Evolutionary conservation across 768 basidiomycete genomes (phyloP), one percentile per base, ranked within the genome.

Genomic region (Psilocybe sp.): DNA sequence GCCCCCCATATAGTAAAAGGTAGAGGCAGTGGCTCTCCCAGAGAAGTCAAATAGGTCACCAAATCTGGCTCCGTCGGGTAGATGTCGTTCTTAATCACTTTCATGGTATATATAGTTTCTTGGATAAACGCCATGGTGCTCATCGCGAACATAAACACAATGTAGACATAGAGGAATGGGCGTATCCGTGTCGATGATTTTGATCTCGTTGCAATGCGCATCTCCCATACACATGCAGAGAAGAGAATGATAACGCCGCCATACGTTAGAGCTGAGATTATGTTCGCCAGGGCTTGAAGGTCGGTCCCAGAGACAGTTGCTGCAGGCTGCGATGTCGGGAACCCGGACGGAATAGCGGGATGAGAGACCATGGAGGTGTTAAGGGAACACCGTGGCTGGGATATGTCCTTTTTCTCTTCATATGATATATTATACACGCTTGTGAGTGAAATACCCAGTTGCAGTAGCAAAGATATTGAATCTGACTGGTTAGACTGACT

Each of bases 51-150:
- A 19, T 46, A 51, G 15, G 40, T 18, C 28, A 51, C 43, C 16
- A 51, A 40, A 40, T 51, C 44, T 18, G 50, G 50, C 28, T 44
- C 38, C 34, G 12, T 46, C 4, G 50, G 50, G 18, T 45, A 46
- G 11, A 51, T 51, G 19, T 51, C 50, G 39, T 46, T 45, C 33
- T 40, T 46, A 13, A 51, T 40, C 37, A 51, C 50, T 28, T 46
- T 45, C 11, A 44, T 51, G 4, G 50, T 51, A 23, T 51, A 51
- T 7, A 51, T 36, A 0, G 50, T 51, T 38, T 51, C 50, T 46
- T 51, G 50, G 2, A 51, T 46, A 15, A 51, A 51, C 7, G 50
- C 50, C 38, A 39, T 51, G 7, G 50, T 51, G 19, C 50, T 44
- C 50, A 51, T 51, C 3, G 50, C 44, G 33, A 51, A 51, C 50